Percentiles rank a stretch among this genome's conserved stretches.
phyloP scores from a whole-genome alignment of 1,284 basidiomycete genomes.

The Boletus nobilissimus region DNA sequence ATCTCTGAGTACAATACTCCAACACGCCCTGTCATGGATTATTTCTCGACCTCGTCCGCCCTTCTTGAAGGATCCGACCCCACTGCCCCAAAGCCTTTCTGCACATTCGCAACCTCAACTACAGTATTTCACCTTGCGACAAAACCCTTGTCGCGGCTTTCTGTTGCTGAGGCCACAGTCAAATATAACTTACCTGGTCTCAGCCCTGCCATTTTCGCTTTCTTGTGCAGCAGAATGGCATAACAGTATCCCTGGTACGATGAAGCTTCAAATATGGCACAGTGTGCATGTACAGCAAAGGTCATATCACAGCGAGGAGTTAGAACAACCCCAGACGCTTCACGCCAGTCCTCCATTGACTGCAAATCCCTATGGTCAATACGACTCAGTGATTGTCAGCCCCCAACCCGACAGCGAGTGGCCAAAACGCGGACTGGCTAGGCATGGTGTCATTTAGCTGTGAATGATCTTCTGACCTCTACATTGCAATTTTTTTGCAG shows the following conservation, averaged over 20 bases:
- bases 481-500: background rate
- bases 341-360: background rate
- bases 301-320: background rate
- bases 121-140: constrained; percentile 20
- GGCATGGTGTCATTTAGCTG: background rate
- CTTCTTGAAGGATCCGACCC: constrained; percentile 9
- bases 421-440: background rate
- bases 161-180: background rate
- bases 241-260: background rate
- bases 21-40: constrained; percentile 4
- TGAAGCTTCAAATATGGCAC: background rate
- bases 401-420: background rate
- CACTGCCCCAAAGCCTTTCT: background rate
- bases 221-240: background rate
- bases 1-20: background rate
- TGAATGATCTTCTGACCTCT: background rate
- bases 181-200: constrained; percentile 22
- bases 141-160: constrained; percentile 9
- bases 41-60: constrained; percentile 1
- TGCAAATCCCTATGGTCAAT: background rate
- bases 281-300: background rate
- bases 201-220: background rate
- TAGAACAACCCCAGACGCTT: background rate
- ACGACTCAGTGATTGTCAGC: background rate
- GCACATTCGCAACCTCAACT: constrained; percentile 16